Evolutionary conservation across 129 eudicot species (phyloP), one percentile per base, ranked within the genome.

Genomic region (Rutidosis leptorrhynchoides): DNA sequence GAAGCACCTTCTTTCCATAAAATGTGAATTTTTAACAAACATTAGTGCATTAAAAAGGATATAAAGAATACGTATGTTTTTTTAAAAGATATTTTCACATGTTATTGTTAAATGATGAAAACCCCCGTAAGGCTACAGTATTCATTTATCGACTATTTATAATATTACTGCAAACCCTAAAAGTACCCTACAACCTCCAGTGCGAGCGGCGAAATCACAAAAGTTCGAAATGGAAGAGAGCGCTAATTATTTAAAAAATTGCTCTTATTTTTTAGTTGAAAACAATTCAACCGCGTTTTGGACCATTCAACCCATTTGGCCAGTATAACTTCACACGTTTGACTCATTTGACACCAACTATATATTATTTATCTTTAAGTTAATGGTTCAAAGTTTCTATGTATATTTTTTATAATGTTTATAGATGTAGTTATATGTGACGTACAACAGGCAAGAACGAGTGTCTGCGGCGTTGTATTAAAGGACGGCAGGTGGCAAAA

Each of bases 381-480:
- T 32, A 61, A 32, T 17, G 27, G 46, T 2, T 61, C 3, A 11
- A 33, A 61, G 15, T 24, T 42, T 0, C 11, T 17, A 5, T 14
- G n/a, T 57, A 45, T 67, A 12, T 37, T 37, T 37, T 11, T 37
- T 37, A 37, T 37, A 32, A 10, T 57, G 48, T 58, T 71, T 23
- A 65, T 17, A 9, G 17, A 6, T 65, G 5, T 33, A 25, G 16
- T 48, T 33, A 58, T 71, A 12, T 75, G 72, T 62, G 68, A 62
- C n/a, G n/a, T n/a, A n/a, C 63, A 40, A 21, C 64, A 92, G 96
- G 98, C 68, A 96, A 92, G 77, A 92, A 92, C 69, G 98, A 92
- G 77, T 76, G 77, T 67, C 81, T 92, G 12, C 82, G 91, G 69
- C 95, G 95, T 55, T 90, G 86, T 29, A 79, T 88, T 20, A 75